Conservation (phyloP, 2,329 filamentous ascomycete genomes). For the Pseudogymnoascus sp. region DNA sequence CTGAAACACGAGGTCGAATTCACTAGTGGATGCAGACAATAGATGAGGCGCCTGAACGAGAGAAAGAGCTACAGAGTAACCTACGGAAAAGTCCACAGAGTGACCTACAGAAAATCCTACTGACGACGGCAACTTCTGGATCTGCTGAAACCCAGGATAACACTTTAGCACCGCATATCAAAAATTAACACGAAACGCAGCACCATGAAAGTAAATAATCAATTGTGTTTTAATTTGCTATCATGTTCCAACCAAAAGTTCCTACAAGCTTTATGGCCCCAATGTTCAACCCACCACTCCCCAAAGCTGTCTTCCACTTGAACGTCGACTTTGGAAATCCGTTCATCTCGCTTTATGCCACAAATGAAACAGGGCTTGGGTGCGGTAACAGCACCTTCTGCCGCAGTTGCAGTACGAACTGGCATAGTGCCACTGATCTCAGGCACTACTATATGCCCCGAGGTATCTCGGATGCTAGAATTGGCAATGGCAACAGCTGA, state of each 20-base stretch:
- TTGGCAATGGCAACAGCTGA: constrained; percentile 63
- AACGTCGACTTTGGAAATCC: constrained; percentile 59
- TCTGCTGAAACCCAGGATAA: not conserved
- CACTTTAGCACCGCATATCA: not conserved
- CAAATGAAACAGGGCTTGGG: constrained; percentile 75
- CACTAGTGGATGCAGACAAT: not conserved
- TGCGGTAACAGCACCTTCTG: constrained; percentile 63
- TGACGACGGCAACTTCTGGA: not conserved
- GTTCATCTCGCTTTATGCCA: constrained; percentile 80
- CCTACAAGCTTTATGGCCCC: constrained; percentile 71
- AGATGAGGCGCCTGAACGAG: not conserved
- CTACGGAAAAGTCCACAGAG: too few species aligned
- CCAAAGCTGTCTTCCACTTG: constrained; percentile 84
- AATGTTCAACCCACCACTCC: constrained; percentile 93
- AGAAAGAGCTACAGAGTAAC: not conserved
- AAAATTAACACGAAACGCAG: not conserved
- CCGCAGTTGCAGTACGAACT: constrained; percentile 53
- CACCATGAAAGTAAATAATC: not conserved
- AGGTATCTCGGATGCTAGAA: constrained; percentile 28
- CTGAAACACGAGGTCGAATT: not conserved
- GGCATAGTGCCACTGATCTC: constrained; percentile 64
- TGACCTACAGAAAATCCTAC: not conserved
- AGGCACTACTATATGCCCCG: constrained; percentile 44
- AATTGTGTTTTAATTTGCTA: constrained; percentile 51
- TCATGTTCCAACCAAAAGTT: constrained; percentile 82